A percentile compares a stretch with the other conserved stretches of the same genome.
phyloP scores from a whole-genome alignment of 2,329 filamentous ascomycete species.

The Ceratocystis alfenasii region DNA sequence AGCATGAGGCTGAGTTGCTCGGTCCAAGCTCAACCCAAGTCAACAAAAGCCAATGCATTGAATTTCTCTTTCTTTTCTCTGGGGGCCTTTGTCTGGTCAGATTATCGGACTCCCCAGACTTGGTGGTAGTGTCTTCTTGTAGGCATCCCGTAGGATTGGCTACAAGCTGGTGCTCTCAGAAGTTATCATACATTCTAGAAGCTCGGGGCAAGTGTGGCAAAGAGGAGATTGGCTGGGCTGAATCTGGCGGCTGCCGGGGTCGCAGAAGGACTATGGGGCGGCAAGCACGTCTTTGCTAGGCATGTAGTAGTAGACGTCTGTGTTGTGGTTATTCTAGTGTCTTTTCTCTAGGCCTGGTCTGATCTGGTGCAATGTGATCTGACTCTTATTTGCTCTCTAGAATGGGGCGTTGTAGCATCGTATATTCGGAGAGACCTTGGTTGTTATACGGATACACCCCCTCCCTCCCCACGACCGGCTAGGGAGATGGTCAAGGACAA shows the following conservation, averaged over 20 bases:
- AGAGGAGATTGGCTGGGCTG: neutral
- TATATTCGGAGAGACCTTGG: too few species aligned
- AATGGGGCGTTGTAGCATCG: too few species aligned
- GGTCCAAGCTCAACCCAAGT: constrained; percentile 1
- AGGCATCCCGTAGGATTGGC: too few species aligned
- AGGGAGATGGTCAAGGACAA: too few species aligned
- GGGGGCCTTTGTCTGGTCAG: neutral
- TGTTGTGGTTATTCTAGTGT: too few species aligned
- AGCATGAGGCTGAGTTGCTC: neutral
- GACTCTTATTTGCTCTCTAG: too few species aligned
- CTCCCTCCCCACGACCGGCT: too few species aligned
- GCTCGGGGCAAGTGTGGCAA: neutral
- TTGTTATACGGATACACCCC: too few species aligned
- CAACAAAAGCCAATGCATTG: neutral
- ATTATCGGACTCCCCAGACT: neutral
- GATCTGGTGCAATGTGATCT: neutral
- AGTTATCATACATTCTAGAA: neutral
- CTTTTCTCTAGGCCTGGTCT: neutral
- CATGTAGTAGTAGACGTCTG: neutral
- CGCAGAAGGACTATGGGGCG: neutral
- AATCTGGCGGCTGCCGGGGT: neutral
- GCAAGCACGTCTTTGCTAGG: neutral
- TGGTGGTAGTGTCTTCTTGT: too few species aligned
- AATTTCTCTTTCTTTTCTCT: neutral
- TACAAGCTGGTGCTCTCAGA: too few species aligned